These are phyloP conservation scores for Zhuliangozyma parablackwelliae DNA, from an alignment of 1,139 yeast species.

Conservation along the genomic window DNA sequence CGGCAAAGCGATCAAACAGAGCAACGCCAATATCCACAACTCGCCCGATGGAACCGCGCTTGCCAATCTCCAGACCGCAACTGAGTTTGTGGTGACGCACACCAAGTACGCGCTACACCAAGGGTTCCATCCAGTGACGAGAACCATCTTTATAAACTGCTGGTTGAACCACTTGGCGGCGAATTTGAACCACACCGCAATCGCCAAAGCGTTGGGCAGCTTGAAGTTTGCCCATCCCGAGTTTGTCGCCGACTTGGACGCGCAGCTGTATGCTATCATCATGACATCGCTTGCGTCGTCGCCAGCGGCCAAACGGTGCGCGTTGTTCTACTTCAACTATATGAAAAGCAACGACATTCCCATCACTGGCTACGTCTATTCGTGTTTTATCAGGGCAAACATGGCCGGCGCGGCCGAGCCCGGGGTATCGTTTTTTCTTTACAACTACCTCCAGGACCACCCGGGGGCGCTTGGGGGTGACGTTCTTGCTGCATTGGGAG, in stretches of 20 bases:
- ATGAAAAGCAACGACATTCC: slow-evolving; percentile 11
- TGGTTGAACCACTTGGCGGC: slow-evolving; percentile 31
- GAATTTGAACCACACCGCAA: slow-evolving; percentile 35
- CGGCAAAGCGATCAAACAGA: not conserved
- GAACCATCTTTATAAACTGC: slow-evolving; percentile 33
- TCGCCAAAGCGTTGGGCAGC: slow-evolving; percentile 19
- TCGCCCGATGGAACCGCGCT: slow-evolving; percentile 30
- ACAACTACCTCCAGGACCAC: slow-evolving; percentile 19
- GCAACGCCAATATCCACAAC: slow-evolving; percentile 18
- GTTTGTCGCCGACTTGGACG: slow-evolving; percentile 17
- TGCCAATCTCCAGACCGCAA: slow-evolving; percentile 24
- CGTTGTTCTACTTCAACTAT: slow-evolving; percentile 20
- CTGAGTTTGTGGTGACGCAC: slow-evolving; percentile 22
- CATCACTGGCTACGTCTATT: slow-evolving; percentile 16
- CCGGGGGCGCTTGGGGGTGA: not conserved
- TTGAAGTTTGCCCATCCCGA: slow-evolving; percentile 16
- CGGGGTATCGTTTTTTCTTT: slow-evolving; percentile 26
- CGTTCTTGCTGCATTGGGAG: not conserved
- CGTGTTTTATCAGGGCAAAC: slow-evolving; percentile 22
- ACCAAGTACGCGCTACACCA: slow-evolving; percentile 17
- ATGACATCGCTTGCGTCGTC: slow-evolving; percentile 24
- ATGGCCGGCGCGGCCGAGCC: slow-evolving; percentile 22
- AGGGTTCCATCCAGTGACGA: slow-evolving; percentile 17
- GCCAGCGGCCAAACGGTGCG: slow-evolving; percentile 25
- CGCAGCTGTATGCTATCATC: slow-evolving; percentile 30